These are phyloP conservation scores for Trypanosoma melophagium DNA, from an alignment of 208 protist species.

Conservation along the genomic window DNA sequence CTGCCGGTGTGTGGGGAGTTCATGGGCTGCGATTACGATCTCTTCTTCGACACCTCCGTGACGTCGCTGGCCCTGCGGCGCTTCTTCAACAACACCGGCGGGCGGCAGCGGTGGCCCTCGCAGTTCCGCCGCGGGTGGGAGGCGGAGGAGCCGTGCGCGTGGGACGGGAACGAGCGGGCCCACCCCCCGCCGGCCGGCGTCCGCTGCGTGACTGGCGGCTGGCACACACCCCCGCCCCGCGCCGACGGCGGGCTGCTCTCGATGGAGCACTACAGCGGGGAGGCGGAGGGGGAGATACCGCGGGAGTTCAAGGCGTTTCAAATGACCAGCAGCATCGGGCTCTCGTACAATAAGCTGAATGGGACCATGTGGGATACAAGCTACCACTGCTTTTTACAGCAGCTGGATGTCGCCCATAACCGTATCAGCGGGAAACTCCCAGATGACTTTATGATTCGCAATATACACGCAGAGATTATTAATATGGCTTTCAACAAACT, in stretches of 20 bases:
- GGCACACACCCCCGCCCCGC: slow-evolving; percentile 14
- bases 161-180: slow-evolving; percentile 13
- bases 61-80: slow-evolving; percentile 20
- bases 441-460: slow-evolving; percentile 25
- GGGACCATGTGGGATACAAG: slow-evolving; percentile 27
- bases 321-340: slow-evolving; percentile 14
- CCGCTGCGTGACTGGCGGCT: slow-evolving; percentile 19
- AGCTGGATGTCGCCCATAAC: slow-evolving; percentile 27
- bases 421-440: slow-evolving; percentile 16
- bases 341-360: slow-evolving; percentile 21
- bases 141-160: slow-evolving; percentile 23
- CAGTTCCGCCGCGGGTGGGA: slow-evolving; percentile 15
- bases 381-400: slow-evolving; percentile 26
- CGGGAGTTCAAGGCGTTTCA: slow-evolving; percentile 29
- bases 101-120: slow-evolving; percentile 15
- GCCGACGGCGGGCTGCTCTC: slow-evolving; percentile 22
- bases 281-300: slow-evolving; percentile 19
- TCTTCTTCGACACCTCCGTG: slow-evolving; percentile 14
- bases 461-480: slow-evolving; percentile 24
- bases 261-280: slow-evolving; percentile 25
- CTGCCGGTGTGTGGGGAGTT: not conserved
- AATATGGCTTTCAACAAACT: slow-evolving; percentile 25
- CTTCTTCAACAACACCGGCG: slow-evolving; percentile 22
- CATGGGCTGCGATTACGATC: slow-evolving; percentile 16
- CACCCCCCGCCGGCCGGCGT: slow-evolving; percentile 10